Evolutionary conservation across 306 rosid genomes (phyloP), one percentile per base, ranked within the genome.

Genomic region (Rosa persica): DNA sequence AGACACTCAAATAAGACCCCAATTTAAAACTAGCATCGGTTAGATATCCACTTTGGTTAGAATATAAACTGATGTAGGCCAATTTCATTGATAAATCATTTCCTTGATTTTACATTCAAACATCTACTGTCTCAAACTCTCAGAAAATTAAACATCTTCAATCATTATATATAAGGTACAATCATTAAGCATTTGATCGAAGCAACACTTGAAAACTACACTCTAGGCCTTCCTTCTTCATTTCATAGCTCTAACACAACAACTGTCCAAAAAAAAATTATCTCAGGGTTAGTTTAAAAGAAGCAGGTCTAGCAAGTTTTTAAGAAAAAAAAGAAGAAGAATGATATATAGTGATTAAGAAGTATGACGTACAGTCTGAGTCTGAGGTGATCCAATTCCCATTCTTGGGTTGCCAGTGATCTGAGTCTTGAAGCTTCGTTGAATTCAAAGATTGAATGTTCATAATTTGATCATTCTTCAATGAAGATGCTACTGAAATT

Each of bases 361-460:
- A 70, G 16, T 25, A n/a, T 65, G 49, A 25, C 92, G 73, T 87
- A 95, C 99, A 93, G 78, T 95, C 98, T 54, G 96, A 90, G 57
- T 93, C 98, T 42, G 98, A 91, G 6, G 99, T 95, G 87, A 93
- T 95, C 99, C 99, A 95, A 71, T 88, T 90, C 80, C 89, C 98
- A 71, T 76, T 86, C 85, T 82, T 89, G n/a, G 82, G 68, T 54
- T 76, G 70, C 78, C 20, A 40, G 16, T 66, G 80, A 61, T 83
- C 75, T 67, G 61, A 72, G 38, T 85, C 78, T 55, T 81, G 76
- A 67, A 76, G 70, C 72, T 89, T 79, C 12, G 62, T 66, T 27
- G 90, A 86, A 34, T 67, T 66, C 69, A 81, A 20, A 54, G 86
- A 78, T 49, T 80, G 79, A 74, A 72, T n/a, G 85, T 22, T 43